phyloP scores from a whole-genome alignment of 2,329 filamentous ascomycete species.

The Grosmannia serpens region DNA sequence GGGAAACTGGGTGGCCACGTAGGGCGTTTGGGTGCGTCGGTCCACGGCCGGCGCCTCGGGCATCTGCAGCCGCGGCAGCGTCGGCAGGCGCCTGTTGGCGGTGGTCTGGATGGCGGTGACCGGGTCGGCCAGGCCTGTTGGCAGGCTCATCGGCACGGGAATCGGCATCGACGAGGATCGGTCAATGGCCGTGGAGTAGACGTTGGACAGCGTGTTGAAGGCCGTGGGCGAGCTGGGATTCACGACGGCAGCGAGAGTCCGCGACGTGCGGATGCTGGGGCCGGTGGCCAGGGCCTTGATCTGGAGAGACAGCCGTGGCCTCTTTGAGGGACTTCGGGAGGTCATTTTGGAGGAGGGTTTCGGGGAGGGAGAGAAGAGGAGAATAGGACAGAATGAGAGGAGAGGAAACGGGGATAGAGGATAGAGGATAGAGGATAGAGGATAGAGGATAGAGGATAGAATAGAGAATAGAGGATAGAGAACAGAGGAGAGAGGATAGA shows the following conservation, averaged over 20 bases:
- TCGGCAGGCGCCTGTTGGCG: conserved; percentile 7
- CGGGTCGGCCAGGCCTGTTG: no score
- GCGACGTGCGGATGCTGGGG: conserved; percentile 26
- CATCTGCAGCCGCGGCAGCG: conserved; percentile 7
- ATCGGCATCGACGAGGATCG: conserved; percentile 40
- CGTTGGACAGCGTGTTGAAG: conserved; percentile 56
- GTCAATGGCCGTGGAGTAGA: conserved; percentile 52
- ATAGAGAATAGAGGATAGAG: no score
- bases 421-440: no score
- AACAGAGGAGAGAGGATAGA: no score
- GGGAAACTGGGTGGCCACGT: conserved; percentile 31
- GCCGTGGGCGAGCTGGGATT: conserved; percentile 49
- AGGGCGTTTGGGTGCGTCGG: conserved; percentile 29
- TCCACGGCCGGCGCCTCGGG: conserved; percentile 18
- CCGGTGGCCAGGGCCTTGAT: conserved; percentile 29
- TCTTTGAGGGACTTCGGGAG: conserved; percentile 27
- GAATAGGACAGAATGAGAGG: no score
- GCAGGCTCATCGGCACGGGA: conserved; percentile 19
- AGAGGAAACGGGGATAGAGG: no score
- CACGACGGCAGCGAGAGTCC: conserved; percentile 32
- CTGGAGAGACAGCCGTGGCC: conserved; percentile 41
- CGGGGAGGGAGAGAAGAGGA: no score
- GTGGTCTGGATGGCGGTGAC: conserved; percentile 24
- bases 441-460: no score
- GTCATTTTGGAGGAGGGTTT: conserved; percentile 4